Conservation (phyloP, 371 early-diverging fungal genomes). For the Apophysomyces variabilis region DNA sequence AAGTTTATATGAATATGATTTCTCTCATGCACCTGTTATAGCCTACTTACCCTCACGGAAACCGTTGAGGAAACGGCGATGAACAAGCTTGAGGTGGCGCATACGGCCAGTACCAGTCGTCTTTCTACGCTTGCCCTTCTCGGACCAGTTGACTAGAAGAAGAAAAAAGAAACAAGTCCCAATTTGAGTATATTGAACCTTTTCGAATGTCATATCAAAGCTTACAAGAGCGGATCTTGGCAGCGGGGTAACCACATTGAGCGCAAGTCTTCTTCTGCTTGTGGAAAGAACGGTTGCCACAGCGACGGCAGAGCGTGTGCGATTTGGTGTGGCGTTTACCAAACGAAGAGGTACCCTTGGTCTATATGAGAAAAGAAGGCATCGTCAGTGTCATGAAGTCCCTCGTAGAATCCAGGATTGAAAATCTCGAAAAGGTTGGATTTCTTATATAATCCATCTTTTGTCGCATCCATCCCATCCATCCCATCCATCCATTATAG, state of each 20-base stretch:
- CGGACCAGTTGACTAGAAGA: slow-evolving; percentile 87
- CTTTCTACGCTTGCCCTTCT: slow-evolving; percentile 97
- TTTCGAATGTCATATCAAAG: slow-evolving; percentile 13
- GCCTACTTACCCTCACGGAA: slow-evolving; percentile 83
- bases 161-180: background rate
- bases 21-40: background rate
- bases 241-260: slow-evolving; percentile 98
- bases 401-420: background rate
- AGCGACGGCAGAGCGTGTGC: slow-evolving; percentile 98
- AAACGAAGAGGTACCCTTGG: slow-evolving; percentile 99
- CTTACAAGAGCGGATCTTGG: slow-evolving; percentile 96
- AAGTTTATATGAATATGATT: background rate
- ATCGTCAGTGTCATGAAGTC: background rate
- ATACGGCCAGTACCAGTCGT: slow-evolving; percentile 99
- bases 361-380: slow-evolving; percentile 51
- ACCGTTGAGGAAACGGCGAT: slow-evolving; percentile 96
- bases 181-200: background rate
- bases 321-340: slow-evolving; percentile 99
- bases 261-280: slow-evolving; percentile 99
- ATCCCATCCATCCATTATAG: background rate
- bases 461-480: slow-evolving; percentile 1
- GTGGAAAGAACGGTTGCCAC: slow-evolving; percentile 98
- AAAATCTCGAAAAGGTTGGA: background rate
- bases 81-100: slow-evolving; percentile 93
- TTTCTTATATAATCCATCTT: background rate